Evolutionary conservation across 805 yeast species (phyloP).

Genomic region (Nakazawaea peltata): DNA sequence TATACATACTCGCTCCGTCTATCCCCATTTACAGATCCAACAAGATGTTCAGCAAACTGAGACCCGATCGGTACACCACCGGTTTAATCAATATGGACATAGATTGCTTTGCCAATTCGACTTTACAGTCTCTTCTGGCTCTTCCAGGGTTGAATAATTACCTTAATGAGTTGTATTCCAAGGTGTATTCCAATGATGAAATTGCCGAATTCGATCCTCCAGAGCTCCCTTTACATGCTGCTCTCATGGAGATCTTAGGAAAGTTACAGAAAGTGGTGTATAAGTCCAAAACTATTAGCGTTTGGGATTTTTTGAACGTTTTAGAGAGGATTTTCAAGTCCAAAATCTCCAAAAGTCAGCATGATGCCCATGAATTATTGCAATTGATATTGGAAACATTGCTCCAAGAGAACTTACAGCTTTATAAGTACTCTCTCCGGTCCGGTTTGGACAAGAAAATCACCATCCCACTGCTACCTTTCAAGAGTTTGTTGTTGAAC

Average conservation of each 20-base stretch:
- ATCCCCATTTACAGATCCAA: conserved; percentile 13
- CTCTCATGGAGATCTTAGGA: conserved; percentile 41
- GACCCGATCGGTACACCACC: conserved; percentile 71
- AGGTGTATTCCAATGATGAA: conserved; percentile 17
- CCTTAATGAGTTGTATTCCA: conserved; percentile 20
- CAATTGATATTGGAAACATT: conserved; percentile 76
- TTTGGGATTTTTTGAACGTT: conserved; percentile 71
- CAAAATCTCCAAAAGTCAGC: conserved; percentile 72
- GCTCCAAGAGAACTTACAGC: conserved; percentile 48
- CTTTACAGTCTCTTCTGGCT: conserved; percentile 71
- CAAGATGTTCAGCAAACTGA: conserved; percentile 28
- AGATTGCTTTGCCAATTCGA: conserved; percentile 90
- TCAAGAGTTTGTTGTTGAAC: conserved; percentile 58
- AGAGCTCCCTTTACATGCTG: conserved; percentile 46
- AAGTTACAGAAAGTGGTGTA: conserved; percentile 58
- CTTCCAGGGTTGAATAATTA: conserved; percentile 53
- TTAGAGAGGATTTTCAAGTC: conserved; percentile 69
- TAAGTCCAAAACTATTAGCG: conserved; percentile 48
- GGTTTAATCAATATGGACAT: conserved; percentile 78
- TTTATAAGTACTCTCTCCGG: conserved; percentile 25
- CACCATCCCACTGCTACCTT: conserved; percentile 59
- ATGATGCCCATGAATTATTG: conserved; percentile 91
- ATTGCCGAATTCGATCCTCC: conserved; percentile 16
- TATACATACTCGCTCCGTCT: conserved; percentile 25
- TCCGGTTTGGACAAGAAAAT: conserved; percentile 9